These are phyloP conservation scores for Colletotrichum sp. DNA, from an alignment of 2,329 filamentous ascomycete genomes.

Conservation along the genomic window DNA sequence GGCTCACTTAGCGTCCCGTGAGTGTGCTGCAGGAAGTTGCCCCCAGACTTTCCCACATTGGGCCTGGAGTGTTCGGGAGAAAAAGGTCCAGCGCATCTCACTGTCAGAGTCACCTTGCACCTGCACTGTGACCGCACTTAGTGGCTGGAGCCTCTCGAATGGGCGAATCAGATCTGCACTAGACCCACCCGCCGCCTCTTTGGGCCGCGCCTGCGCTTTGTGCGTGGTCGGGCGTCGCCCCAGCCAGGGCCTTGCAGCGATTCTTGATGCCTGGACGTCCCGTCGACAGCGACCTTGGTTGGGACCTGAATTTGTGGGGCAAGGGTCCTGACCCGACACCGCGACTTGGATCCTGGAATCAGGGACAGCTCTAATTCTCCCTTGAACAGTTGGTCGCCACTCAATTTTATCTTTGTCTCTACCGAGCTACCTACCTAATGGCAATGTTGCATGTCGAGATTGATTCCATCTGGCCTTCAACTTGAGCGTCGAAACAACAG, in stretches of 20 bases:
- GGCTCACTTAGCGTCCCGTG: constrained; percentile 14
- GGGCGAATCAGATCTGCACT: constrained; percentile 5
- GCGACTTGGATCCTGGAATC: background rate
- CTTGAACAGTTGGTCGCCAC: background rate
- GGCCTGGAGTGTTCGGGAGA: background rate
- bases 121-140: background rate
- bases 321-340: background rate
- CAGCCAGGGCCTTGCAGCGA: background rate
- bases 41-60: background rate
- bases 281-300: background rate
- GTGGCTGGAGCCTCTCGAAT: background rate
- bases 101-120: background rate
- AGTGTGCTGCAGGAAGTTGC: background rate
- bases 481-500: background rate
- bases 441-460: background rate
- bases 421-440: background rate
- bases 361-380: background rate
- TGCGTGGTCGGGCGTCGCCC: background rate
- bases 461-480: background rate
- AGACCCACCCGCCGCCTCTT: background rate
- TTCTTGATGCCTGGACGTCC: background rate
- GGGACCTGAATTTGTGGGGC: background rate
- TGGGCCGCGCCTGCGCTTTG: background rate
- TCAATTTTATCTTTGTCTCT: background rate
- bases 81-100: background rate